Conservation (phyloP, 176 grass and related monocot species). For the Carex cristatella region DNA sequence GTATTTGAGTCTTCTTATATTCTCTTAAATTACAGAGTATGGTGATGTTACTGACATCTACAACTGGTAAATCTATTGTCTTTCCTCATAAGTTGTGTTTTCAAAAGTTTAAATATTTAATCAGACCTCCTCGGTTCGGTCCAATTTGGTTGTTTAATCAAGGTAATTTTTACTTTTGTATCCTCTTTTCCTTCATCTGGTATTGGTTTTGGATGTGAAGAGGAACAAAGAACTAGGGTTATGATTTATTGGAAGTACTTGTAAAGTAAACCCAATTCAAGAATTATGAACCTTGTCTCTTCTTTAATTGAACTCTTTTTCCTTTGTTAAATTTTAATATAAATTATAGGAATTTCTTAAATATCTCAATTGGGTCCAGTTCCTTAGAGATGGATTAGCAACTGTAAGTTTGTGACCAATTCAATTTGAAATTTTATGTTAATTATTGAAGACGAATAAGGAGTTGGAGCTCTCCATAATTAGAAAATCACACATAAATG, state of each 20-base stretch:
- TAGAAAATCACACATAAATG: neutral
- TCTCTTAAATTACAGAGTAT: slow-evolving; percentile 61
- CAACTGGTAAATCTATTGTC: slow-evolving; percentile 63
- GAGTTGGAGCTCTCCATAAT: neutral
- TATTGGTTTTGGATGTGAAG: too few relatives aligned
- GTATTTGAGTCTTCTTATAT: slow-evolving; percentile 16
- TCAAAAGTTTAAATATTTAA: neutral
- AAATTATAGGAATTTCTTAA: neutral
- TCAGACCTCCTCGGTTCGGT: too few relatives aligned
- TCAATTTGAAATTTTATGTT: slow-evolving; percentile 12
- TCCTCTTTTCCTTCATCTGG: too few relatives aligned
- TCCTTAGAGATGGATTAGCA: neutral
- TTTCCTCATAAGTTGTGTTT: neutral
- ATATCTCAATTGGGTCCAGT: neutral
- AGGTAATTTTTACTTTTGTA: too few relatives aligned
- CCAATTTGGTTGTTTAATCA: too few relatives aligned
- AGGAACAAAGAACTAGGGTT: too few relatives aligned
- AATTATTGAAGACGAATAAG: neutral
- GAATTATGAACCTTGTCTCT: neutral
- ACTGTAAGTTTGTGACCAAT: neutral
- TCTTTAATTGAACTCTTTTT: neutral
- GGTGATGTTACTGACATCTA: slow-evolving; percentile 90
- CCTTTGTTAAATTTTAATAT: too few relatives aligned
- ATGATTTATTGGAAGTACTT: too few relatives aligned
- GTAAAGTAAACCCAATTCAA: too few relatives aligned